Evolutionary conservation across 2,329 filamentous ascomycete species (phyloP).

Genomic region (Cladosporium sp.): DNA sequence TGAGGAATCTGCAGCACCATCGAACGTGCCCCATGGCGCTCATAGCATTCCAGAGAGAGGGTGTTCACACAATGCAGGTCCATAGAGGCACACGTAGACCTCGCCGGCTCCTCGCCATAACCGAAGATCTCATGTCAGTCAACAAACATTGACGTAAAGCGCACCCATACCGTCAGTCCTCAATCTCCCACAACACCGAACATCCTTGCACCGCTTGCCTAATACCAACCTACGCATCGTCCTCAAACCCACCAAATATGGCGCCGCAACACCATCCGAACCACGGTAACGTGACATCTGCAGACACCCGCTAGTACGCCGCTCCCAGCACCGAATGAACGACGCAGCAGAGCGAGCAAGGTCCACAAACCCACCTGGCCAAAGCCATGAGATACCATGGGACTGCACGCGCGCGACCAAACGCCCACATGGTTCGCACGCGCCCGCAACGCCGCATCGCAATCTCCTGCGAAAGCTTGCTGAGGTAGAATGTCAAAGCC

Average conservation of each 20-base stretch:
- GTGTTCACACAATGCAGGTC: no score
- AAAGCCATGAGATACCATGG: neutral
- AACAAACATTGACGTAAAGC: no score
- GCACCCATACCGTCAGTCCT: no score
- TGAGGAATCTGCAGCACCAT: no score
- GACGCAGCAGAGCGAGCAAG: neutral
- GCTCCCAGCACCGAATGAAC: neutral
- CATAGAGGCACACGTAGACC: no score
- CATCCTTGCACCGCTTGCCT: no score
- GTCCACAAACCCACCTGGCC: neutral
- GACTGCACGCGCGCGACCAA: neutral
- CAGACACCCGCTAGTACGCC: slow-evolving; percentile 5
- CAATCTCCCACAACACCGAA: no score
- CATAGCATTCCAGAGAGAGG: no score
- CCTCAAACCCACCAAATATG: neutral
- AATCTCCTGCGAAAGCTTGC: neutral
- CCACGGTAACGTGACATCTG: slow-evolving; percentile 5
- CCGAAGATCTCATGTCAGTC: no score
- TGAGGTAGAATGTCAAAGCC: neutral
- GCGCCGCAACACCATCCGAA: slow-evolving; percentile 6
- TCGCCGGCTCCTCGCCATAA: no score
- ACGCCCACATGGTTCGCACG: neutral
- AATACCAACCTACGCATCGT: no score
- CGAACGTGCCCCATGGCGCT: no score
- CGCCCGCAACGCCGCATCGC: neutral